These are phyloP conservation scores for Mycena haematopus DNA, from an alignment of 768 basidiomycete species.

Conservation along the genomic window DNA sequence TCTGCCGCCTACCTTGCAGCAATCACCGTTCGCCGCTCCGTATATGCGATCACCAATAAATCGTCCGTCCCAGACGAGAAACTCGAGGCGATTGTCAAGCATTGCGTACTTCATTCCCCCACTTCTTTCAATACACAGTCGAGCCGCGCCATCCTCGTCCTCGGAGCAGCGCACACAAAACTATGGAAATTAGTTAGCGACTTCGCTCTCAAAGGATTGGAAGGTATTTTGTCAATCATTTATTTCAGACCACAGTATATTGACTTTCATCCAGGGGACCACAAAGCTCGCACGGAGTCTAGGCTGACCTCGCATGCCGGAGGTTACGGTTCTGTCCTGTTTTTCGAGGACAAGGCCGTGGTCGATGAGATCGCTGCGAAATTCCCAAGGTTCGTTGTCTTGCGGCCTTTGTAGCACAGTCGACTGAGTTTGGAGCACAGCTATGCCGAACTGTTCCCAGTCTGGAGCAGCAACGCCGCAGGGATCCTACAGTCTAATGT, in stretches of 20 bases:
- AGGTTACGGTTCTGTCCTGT: constrained; percentile 20
- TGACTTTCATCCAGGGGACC: constrained; percentile 9
- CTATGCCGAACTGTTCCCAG: background rate
- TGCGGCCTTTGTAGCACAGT: too few species aligned
- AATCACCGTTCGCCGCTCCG: constrained; percentile 16
- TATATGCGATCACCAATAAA: constrained; percentile 11
- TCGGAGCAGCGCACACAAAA: constrained; percentile 22
- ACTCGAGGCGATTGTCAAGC: constrained; percentile 19
- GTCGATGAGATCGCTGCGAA: constrained; percentile 13
- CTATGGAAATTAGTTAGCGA: constrained; percentile 21
- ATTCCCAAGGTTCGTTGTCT: constrained; percentile 9
- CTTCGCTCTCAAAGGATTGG: constrained; percentile 2
- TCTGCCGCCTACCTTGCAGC: constrained; percentile 21
- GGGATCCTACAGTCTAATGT: constrained; percentile 12
- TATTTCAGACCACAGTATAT: background rate
- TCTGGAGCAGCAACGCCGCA: background rate
- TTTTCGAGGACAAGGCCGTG: constrained; percentile 24
- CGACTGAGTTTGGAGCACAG: background rate
- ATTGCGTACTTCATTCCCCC: constrained; percentile 2
- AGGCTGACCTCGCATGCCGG: background rate
- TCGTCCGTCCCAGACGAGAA: constrained; percentile 19
- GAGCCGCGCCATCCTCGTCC: constrained; percentile 16
- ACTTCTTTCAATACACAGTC: constrained; percentile 22
- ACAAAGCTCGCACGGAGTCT: background rate
- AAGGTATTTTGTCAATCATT: constrained; percentile 9